These are phyloP conservation scores for Monilinia laxa DNA, from an alignment of 2,329 filamentous ascomycete genomes.

Conservation along the genomic window DNA sequence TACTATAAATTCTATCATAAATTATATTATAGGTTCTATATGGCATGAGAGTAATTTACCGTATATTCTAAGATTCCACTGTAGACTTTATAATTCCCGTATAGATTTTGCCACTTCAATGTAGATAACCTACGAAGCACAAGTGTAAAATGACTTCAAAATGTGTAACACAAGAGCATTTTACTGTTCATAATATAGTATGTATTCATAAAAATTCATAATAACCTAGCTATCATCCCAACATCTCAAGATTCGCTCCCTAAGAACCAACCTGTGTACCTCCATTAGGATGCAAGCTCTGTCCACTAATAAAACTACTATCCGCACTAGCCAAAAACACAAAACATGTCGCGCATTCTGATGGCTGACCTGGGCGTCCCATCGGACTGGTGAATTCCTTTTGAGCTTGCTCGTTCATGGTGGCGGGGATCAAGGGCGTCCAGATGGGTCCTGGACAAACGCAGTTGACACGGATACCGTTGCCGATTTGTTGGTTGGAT, in stretches of 20 bases:
- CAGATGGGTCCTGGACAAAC: conserved; percentile 78
- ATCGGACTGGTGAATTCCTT: conserved; percentile 73
- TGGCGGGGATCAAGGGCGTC: conserved; percentile 72
- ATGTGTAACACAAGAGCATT: too few relatives aligned
- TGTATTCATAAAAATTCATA: not conserved
- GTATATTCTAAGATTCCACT: too few relatives aligned
- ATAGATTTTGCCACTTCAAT: too few relatives aligned
- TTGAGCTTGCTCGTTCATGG: conserved; percentile 68
- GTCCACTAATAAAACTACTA: conserved; percentile 71
- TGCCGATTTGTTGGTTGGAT: conserved; percentile 69
- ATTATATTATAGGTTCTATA: too few relatives aligned
- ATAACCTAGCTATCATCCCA: not conserved
- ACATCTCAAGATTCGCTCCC: not conserved
- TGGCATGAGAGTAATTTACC: too few relatives aligned
- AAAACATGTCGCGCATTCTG: conserved; percentile 77
- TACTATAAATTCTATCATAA: too few relatives aligned
- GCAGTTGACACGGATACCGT: conserved; percentile 74
- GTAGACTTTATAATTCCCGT: too few relatives aligned
- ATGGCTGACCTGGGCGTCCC: conserved; percentile 75
- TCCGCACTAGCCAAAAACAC: conserved; percentile 77
- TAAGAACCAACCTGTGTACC: conserved; percentile 51
- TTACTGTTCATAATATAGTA: too few relatives aligned
- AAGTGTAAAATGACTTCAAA: too few relatives aligned
- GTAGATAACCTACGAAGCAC: too few relatives aligned
- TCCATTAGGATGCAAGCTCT: conserved; percentile 66